Evolutionary conservation across 441 rosid species (phyloP).

Genomic region (Eruca vesicaria): DNA sequence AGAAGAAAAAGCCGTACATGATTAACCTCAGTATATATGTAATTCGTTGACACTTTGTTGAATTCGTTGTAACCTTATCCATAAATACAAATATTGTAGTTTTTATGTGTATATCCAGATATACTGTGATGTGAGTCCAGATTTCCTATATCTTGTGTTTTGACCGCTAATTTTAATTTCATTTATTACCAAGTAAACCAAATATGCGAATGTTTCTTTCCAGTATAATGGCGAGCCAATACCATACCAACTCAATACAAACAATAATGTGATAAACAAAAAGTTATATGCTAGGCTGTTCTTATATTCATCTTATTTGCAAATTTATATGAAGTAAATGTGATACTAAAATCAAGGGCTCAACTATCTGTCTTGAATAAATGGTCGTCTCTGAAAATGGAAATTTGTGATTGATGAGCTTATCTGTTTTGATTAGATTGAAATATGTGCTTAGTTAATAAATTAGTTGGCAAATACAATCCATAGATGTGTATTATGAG

Average conservation of each 20-base stretch:
- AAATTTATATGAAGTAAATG: background rate
- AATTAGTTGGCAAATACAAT: constrained; percentile 21
- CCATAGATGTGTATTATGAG: background rate
- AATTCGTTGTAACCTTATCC: constrained; percentile 29
- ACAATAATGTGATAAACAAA: background rate
- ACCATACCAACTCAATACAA: background rate
- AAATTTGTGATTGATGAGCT: background rate
- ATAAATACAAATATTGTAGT: background rate
- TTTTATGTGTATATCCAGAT: background rate
- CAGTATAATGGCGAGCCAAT: constrained; percentile 14
- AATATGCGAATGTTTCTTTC: constrained; percentile 14
- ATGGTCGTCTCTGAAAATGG: background rate
- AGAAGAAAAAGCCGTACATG: constrained; percentile 20
- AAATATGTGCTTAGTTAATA: constrained; percentile 1
- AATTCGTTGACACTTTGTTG: constrained; percentile 20
- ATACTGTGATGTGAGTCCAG: background rate
- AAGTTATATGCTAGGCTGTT: background rate
- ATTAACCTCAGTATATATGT: background rate
- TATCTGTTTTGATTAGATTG: constrained; percentile 16
- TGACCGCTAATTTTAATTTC: background rate
- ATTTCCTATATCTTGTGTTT: background rate
- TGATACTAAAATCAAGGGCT: background rate
- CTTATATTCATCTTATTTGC: background rate
- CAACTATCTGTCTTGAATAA: background rate
- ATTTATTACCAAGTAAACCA: constrained; percentile 5